phyloP scores from a whole-genome alignment of 306 rosid species.

The Fragaria vesca region DNA sequence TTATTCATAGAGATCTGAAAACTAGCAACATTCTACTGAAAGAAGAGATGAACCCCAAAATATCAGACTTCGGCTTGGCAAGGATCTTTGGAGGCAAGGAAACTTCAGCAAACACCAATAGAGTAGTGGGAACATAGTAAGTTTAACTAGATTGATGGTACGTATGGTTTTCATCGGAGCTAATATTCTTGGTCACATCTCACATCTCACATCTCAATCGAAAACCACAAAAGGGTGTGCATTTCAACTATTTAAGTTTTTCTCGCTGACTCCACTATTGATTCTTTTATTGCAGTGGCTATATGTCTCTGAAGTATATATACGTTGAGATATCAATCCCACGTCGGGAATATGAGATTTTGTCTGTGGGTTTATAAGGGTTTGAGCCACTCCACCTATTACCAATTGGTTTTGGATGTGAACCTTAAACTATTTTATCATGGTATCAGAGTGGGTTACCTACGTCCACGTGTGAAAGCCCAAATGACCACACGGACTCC shows the following conservation, averaged over 20 bases:
- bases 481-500: no score
- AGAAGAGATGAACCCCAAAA: conserved; percentile 74
- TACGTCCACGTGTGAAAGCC: no score
- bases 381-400: no score
- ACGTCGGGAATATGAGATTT: no score
- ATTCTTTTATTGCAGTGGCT: conserved; percentile 46
- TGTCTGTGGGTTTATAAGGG: no score
- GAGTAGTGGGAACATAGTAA: conserved; percentile 88
- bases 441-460: no score
- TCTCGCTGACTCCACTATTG: neutral
- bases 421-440: no score
- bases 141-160: conserved; percentile 18
- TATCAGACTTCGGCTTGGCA: conserved; percentile 71
- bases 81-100: conserved; percentile 70
- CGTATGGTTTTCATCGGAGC: no score
- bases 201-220: neutral
- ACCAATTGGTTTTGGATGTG: no score
- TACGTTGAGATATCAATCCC: no score
- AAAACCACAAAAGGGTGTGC: neutral
- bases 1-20: neutral
- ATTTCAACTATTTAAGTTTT: neutral
- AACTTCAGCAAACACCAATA: conserved; percentile 51
- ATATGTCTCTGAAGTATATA: conserved; percentile 57
- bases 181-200: neutral
- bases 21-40: conserved; percentile 70